Percentiles rank a stretch among this genome's conserved stretches.
Evolutionary conservation across 257 asterid species (phyloP).

Genomic region (Solanum medicagineum): DNA sequence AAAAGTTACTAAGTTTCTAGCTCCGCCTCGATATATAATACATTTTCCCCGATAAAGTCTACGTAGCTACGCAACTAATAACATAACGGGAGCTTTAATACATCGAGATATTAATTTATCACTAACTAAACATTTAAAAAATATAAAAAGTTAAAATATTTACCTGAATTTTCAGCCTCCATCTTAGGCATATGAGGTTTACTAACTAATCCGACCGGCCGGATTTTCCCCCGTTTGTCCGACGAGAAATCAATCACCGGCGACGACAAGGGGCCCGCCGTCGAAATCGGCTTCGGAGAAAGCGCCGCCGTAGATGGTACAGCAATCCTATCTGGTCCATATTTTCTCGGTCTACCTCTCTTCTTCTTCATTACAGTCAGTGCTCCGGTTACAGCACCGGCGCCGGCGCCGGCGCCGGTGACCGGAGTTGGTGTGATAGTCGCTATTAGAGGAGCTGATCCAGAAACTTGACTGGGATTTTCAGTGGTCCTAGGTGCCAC

Average conservation of each 20-base stretch:
- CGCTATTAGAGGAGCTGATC: slow-evolving; percentile 21
- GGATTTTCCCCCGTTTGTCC: slow-evolving; percentile 46
- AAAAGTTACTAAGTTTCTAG: neutral
- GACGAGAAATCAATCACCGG: slow-evolving; percentile 84
- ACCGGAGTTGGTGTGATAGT: slow-evolving; percentile 19
- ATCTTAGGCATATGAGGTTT: slow-evolving; percentile 36
- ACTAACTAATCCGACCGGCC: slow-evolving; percentile 32
- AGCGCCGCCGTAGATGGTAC: slow-evolving; percentile 13
- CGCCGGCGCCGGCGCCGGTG: slow-evolving; percentile 7
- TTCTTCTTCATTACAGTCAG: slow-evolving; percentile 39
- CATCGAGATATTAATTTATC: neutral
- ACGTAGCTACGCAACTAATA: neutral
- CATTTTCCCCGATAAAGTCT: neutral
- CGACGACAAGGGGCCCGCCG: slow-evolving; percentile 42
- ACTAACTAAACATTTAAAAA: neutral
- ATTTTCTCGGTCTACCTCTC: slow-evolving; percentile 90
- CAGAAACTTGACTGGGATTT: slow-evolving; percentile 4
- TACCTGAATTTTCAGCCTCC: slow-evolving; percentile 47
- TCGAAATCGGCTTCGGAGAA: slow-evolving; percentile 81
- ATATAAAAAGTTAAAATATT: neutral
- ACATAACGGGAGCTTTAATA: neutral
- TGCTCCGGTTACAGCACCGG: neutral
- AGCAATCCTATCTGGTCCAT: slow-evolving; percentile 69
- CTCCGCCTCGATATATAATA: neutral
- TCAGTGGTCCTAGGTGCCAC: slow-evolving; percentile 61